Base-by-base conservation (phyloP, 495 filamentous ascomycete species). In the Aspergillus sclerotiicarbonarius region DNA sequence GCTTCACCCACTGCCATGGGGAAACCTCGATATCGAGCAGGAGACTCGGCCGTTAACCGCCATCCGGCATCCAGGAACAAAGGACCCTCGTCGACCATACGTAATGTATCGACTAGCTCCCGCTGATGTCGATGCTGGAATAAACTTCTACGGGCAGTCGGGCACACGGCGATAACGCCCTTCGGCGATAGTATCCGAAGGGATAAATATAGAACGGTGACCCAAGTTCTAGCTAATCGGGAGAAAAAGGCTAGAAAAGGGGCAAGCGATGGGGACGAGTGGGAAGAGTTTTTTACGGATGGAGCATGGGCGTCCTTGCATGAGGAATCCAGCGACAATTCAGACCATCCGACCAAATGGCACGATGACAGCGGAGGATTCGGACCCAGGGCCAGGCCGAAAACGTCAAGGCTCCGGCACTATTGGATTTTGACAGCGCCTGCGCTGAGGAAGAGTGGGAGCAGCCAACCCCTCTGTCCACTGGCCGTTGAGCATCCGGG, bases 341-440 rank as follows among this genome's bases (percentile, higher is more conserved):
- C 12, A 41, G 37, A 41, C 35, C 9, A 13, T 8, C n/a, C n/a
- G 35, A 37, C 9, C 37, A 41, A 41, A 41, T 58, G 56, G 56
- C 57, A 52, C 43, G 52, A 57, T 54, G 56, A 43, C 54, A 51
- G 50, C 59, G 59, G 60, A 55, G 60, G 53, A 58, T 57, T 55
- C 16, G 45, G 33, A 43, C 21, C 51, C 39, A 48, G 45, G 45
- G 43, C 45, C 37, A 56, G 54, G 44, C 62, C 37, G 45, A 65
- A 62, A 31, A 53, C 46, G 54, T 62, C 54, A 53, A 60, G 51
- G 33, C 57, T 63, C 60, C 60, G 64, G 61, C 64, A 55, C 64
- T 66, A 66, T 66, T 66, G 64, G 53, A 59, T 53, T 60, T 50
- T 66, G 64, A 63, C 64, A 66, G 64, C 52, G 45, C 48, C 54